Conservation (phyloP, 192 early-diverging fungal genomes). For the Umbelopsis ramanniana region DNA sequence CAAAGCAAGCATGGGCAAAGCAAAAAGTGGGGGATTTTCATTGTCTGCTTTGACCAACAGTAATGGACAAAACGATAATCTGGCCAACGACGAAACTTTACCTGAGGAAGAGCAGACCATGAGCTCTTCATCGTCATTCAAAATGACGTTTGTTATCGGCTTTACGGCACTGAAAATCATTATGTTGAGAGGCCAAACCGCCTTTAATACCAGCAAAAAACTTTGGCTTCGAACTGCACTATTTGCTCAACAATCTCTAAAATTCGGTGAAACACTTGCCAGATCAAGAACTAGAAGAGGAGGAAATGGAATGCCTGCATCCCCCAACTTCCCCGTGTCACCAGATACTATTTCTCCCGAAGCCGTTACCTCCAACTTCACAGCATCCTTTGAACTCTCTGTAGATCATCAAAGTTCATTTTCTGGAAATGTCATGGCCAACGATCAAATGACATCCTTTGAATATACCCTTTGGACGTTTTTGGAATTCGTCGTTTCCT, state of each 20-base stretch:
- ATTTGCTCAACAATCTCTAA: constrained; percentile 43
- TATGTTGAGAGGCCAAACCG: constrained; percentile 52
- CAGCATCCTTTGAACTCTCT: background rate
- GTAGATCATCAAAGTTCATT: background rate
- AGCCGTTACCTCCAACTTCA: background rate
- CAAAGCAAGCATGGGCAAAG: constrained; percentile 28
- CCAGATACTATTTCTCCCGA: background rate
- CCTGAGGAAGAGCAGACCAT: constrained; percentile 21
- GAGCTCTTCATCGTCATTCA: constrained; percentile 31
- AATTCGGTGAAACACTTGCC: constrained; percentile 42
- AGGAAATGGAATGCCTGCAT: background rate
- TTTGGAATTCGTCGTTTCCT: constrained; percentile 55
- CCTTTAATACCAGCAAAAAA: constrained; percentile 46
- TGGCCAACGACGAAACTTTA: constrained; percentile 10
- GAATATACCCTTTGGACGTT: constrained; percentile 58
- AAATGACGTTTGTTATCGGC: constrained; percentile 43
- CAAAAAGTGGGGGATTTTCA: constrained; percentile 27
- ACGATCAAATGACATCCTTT: constrained; percentile 4
- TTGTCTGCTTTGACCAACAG: constrained; percentile 23
- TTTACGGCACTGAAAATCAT: constrained; percentile 60
- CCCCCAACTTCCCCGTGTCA: constrained; percentile 11
- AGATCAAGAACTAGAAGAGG: constrained; percentile 8
- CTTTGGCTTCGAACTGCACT: constrained; percentile 48
- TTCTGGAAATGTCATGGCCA: constrained; percentile 22
- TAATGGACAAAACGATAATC: background rate